Base-by-base conservation (phyloP, 2,329 filamentous ascomycete genomes). In the Pyrenochaeta sp. region DNA sequence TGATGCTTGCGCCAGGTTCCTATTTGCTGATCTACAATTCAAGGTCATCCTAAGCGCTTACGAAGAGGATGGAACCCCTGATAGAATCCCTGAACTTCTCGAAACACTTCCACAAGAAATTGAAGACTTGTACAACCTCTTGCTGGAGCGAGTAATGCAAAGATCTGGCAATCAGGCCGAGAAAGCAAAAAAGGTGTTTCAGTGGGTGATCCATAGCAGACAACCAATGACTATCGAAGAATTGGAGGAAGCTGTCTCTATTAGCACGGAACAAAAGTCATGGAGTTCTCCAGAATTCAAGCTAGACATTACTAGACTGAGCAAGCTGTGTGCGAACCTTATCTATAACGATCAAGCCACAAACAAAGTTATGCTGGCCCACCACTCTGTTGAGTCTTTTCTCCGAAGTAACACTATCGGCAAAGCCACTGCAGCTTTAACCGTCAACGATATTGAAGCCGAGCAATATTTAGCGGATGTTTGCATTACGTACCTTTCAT, bases 401-500 rank as follows among this genome's bases (percentile, higher is more conserved):
- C 47, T 63, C 36, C 43, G 29, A 39, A 33, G 31, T 47, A 52
- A 41, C 39, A 45, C 35, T 32, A 36, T 33, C 36, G 30, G 44
- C 21, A 36, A 51, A 27, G 23, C 9, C 23, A 4, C 11, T 29
- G 45, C 20, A 49, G 17, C 20, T 59, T 59, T 48, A 30, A n/a
- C 46, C 15, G 29, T 63, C 36, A 50, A 56, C 11, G 58, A 57
- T 45, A 29, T 29, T 29, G 48, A 36, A 43, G 32, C 53, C 33
- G 52, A 64, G 47, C 58, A 57, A 15, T 64, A 61, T 47, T 35
- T 64, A 39, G 49, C 58, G 49, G 45, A 61, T 43, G 42, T 49
- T 41, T 64, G 60, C 45, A 32, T 64, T 12, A 59, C 54, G 23
- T 64, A 64, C 54, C 20, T 64, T 18, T 54, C 51, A 32, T 64